phyloP scores from a whole-genome alignment of 331 rosid genomes.

The Ulmus americana region DNA sequence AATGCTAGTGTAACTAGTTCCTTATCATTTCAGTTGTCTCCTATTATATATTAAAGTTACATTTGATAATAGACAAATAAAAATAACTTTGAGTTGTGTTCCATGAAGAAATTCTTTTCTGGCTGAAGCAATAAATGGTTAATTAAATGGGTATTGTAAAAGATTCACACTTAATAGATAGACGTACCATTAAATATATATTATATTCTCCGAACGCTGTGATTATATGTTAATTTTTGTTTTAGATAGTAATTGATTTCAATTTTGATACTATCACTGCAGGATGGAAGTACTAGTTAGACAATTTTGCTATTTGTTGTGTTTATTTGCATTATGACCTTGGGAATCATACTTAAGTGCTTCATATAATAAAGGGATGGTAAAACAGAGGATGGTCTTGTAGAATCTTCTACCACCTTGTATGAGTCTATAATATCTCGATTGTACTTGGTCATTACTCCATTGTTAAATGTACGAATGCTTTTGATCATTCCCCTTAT shows the following conservation, averaged over 20 bases:
- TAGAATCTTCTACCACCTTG: conserved; percentile 31
- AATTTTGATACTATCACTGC: conserved; percentile 32
- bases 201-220: too few species aligned
- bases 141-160: too few species aligned
- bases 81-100: too few species aligned
- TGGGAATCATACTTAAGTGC: conserved; percentile 67
- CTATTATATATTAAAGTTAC: too few species aligned
- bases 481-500: conserved; percentile 75
- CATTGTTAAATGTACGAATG: conserved; percentile 58
- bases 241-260: conserved; percentile 11
- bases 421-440: conserved; percentile 42
- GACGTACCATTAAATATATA: too few species aligned
- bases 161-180: too few species aligned
- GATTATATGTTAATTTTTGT: background rate
- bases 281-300: conserved; percentile 63
- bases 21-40: too few species aligned
- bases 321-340: conserved; percentile 63
- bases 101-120: too few species aligned
- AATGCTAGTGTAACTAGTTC: too few species aligned
- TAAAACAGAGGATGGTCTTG: conserved; percentile 32
- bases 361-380: conserved; percentile 51
- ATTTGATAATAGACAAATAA: too few species aligned
- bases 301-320: conserved; percentile 61
- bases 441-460: conserved; percentile 44
- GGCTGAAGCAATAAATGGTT: too few species aligned